A percentile compares a stretch with the other conserved stretches of the same genome.
Evolutionary conservation across 805 yeast species (phyloP).

Genomic region (Candida stauntonica): DNA sequence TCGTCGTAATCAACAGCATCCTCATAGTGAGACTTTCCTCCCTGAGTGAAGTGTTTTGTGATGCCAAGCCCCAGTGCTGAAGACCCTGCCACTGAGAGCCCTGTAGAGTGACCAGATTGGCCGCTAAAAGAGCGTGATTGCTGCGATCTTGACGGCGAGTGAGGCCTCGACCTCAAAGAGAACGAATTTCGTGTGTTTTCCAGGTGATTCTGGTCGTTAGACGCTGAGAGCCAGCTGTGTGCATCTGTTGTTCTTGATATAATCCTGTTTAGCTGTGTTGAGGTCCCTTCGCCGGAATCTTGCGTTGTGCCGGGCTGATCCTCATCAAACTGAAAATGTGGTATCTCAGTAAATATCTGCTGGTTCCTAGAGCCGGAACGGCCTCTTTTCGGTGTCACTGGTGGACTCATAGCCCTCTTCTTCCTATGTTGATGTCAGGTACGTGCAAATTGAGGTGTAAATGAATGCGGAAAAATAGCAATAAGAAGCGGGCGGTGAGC

Average conservation of each 20-base stretch:
- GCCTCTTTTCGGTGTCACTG: background rate
- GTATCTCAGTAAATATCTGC: background rate
- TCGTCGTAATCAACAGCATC: constrained; percentile 8
- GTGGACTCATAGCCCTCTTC: background rate
- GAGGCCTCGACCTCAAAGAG: background rate
- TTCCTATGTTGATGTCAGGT: too few species aligned
- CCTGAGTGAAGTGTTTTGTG: background rate
- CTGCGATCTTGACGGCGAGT: background rate
- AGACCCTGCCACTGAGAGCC: constrained; percentile 1
- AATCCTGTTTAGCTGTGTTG: background rate
- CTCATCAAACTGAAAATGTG: constrained; percentile 3
- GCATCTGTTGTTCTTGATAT: background rate
- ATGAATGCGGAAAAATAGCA: too few species aligned
- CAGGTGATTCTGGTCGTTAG: background rate
- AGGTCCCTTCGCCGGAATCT: background rate
- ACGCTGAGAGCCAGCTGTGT: constrained; percentile 1
- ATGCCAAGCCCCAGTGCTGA: background rate
- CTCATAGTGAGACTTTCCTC: constrained; percentile 4
- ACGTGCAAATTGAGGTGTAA: too few species aligned
- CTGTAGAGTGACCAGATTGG: background rate
- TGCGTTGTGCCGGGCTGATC: background rate
- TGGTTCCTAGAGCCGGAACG: background rate
- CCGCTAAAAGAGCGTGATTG: constrained; percentile 6
- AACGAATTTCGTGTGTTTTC: too few species aligned
- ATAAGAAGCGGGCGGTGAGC: too few species aligned